Conservation (phyloP, 1,284 basidiomycete species). For the Pascua sp. region DNA sequence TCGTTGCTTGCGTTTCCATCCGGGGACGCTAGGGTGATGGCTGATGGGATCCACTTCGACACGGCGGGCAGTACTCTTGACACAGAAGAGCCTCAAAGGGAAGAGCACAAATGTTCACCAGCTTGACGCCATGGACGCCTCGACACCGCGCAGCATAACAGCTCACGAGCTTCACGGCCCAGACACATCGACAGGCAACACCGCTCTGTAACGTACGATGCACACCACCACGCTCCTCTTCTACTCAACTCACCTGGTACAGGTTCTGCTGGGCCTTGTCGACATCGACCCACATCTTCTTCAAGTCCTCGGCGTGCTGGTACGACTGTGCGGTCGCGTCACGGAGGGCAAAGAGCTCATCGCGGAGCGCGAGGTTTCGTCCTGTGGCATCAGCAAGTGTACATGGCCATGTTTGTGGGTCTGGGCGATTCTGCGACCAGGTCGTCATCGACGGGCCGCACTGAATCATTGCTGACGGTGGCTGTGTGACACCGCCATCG, state of each 20-base stretch:
- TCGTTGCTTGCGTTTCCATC: no score
- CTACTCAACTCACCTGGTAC: conserved; percentile 65
- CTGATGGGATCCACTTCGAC: no score
- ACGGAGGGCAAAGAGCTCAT: conserved; percentile 66
- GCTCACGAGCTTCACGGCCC: no score
- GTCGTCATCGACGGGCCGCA: no score
- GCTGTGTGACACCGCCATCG: not conserved
- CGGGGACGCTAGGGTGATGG: no score
- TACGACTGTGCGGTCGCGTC: conserved; percentile 78
- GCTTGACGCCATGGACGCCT: no score
- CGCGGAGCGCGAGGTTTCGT: conserved; percentile 69
- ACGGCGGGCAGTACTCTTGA: no score
- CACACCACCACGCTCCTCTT: not conserved
- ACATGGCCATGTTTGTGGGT: not conserved
- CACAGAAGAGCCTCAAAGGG: no score
- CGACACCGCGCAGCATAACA: no score
- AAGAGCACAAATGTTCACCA: no score
- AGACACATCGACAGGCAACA: no score
- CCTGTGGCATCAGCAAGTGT: conserved; percentile 50
- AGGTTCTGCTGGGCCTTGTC: conserved; percentile 80
- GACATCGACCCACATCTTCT: conserved; percentile 74
- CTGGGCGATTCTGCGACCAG: conserved; percentile 3
- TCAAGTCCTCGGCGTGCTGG: conserved; percentile 72
- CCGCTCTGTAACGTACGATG: not conserved
- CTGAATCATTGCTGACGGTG: no score